Evolutionary conservation across 129 eudicot species (phyloP), one percentile per base, ranked within the genome.

Genomic region (Centella asiatica): DNA sequence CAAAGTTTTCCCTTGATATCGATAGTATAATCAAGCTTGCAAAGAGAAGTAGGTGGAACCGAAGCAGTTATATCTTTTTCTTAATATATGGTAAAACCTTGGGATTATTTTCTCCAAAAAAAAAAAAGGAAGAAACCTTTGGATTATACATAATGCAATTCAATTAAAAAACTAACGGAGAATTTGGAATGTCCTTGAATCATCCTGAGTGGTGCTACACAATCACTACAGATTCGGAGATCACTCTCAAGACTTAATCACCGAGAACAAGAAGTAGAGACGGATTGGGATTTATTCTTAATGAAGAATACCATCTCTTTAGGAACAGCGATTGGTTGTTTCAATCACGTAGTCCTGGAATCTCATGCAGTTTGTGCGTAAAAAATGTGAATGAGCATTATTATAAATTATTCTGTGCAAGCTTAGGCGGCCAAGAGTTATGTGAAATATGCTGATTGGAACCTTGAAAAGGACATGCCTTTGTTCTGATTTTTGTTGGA

Each of bases 281-380:
- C 33, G 28, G 36, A 59, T 48, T 58, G 54, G 68, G 70, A 74
- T 62, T 46, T 74, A 68, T 74, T 74, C 78, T 13, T 49, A 20
- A 26, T 37, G 44, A 19, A 60, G 22, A 60, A 54, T 61, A 44
- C 39, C 74, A 48, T 52, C 40, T 51, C 57, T 12, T 24, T 39
- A 37, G 36, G 28, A 36, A 44, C 65, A 39, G 54, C 55, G 63
- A 68, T 55, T 22, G 33, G 46, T 58, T 66, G 65, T 53, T 68
- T 47, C 60, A 60, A 42, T 71, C 32, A n/a, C 28, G 27, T 26
- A 50, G 64, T 58, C 36, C 46, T 51, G 65, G 83, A 81, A 77
- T 81, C 76, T 77, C 58, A 39, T 64, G 67, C 81, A 70, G 54
- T 71, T 64, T 74, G 73, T 50, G 67, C 68, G 42, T 67, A 57